Percentiles rank a stretch among this genome's conserved stretches.
These are phyloP conservation scores for Blastocrithidia nonstop DNA, from an alignment of 208 protist genomes.

Conservation along the genomic window DNA sequence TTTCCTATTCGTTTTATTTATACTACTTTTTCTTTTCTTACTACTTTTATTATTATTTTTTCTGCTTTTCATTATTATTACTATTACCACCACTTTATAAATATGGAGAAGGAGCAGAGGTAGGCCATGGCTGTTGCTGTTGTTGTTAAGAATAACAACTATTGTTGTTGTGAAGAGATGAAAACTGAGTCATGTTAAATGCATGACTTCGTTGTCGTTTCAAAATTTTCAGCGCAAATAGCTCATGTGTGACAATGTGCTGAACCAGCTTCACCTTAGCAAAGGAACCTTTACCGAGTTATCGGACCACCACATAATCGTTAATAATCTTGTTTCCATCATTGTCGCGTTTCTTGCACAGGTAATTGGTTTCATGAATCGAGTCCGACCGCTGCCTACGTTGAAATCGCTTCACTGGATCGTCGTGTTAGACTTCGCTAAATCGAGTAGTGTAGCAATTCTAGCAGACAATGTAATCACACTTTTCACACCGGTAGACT, in stretches of 20 bases:
- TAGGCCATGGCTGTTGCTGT: too few species aligned
- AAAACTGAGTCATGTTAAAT: background rate
- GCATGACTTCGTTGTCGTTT: constrained; percentile 8
- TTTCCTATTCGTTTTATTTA: constrained; percentile 3
- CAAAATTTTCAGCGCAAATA: constrained; percentile 79
- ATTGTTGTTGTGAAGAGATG: background rate
- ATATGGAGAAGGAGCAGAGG: too few species aligned
- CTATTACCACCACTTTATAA: too few species aligned
- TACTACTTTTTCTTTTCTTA: background rate
- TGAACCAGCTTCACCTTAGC: constrained; percentile 84
- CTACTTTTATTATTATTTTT: background rate
- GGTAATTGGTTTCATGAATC: constrained; percentile 18
- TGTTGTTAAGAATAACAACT: background rate
- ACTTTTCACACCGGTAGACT: constrained; percentile 58
- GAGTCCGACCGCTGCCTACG: constrained; percentile 17
- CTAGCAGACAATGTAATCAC: constrained; percentile 48
- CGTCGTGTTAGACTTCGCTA: constrained; percentile 8
- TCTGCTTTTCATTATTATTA: too few species aligned
- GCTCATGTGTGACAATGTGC: constrained; percentile 38
- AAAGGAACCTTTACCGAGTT: constrained; percentile 62
- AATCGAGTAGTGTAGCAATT: constrained; percentile 11
- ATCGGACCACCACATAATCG: constrained; percentile 71
- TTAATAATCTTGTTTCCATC: constrained; percentile 85
- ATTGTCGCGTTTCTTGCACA: constrained; percentile 17
- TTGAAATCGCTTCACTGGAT: constrained; percentile 43